These are phyloP conservation scores for Agapanthus africanus DNA, from an alignment of 106 monocot genomes.

Conservation along the genomic window DNA sequence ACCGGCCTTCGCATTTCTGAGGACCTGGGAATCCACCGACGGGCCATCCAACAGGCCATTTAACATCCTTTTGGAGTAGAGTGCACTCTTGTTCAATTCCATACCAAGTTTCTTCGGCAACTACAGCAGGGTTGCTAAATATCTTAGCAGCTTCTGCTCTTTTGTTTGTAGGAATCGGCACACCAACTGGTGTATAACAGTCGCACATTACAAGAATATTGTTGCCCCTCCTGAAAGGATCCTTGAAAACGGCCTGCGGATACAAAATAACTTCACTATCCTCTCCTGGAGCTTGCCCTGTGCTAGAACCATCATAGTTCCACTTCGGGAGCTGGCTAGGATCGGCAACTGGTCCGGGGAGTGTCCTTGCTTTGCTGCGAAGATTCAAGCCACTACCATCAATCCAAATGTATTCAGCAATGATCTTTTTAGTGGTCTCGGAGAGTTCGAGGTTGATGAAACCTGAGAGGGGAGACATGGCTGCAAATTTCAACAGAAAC, in stretches of 20 bases:
- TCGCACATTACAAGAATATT: slow-evolving; percentile 84
- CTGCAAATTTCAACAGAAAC: too few species aligned
- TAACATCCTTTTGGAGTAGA: too few species aligned
- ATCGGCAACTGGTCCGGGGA: slow-evolving; percentile 34
- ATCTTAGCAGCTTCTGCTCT: slow-evolving; percentile 37
- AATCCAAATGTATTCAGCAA: too few species aligned
- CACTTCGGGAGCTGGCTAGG: slow-evolving; percentile 62
- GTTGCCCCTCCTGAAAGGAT: slow-evolving; percentile 91
- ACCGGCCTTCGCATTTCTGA: too few species aligned
- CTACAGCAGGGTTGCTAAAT: slow-evolving; percentile 37
- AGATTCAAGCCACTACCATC: too few species aligned
- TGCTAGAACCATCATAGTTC: slow-evolving; percentile 82
- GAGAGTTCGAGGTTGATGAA: too few species aligned
- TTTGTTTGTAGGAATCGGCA: slow-evolving; percentile 52
- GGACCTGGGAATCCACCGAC: too few species aligned
- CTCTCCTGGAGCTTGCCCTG: slow-evolving; percentile 57
- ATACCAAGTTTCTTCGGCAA: slow-evolving; percentile 46
- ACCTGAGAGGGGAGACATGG: too few species aligned
- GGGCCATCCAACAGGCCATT: too few species aligned
- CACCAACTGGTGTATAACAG: slow-evolving; percentile 43
- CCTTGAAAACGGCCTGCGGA: slow-evolving; percentile 93
- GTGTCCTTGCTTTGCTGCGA: too few species aligned
- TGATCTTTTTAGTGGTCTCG: too few species aligned
- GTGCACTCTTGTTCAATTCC: too few species aligned
- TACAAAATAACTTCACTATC: slow-evolving; percentile 77